Percentiles rank a stretch among this genome's conserved stretches.
Conservation (phyloP, 1,284 basidiomycete species). For the Abortiporus biennis region DNA sequence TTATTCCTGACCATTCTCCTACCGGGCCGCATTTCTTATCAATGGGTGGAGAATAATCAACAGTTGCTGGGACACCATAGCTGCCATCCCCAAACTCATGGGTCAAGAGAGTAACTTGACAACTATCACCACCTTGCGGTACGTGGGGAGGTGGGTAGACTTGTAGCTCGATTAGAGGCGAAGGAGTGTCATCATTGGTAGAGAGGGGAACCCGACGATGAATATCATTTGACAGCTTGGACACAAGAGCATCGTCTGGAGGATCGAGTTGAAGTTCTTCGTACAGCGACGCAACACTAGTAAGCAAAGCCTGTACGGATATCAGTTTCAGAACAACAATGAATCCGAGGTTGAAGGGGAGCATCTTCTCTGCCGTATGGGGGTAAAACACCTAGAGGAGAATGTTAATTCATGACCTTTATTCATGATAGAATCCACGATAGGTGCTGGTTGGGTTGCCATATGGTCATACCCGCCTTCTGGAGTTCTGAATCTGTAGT, state of each 20-base stretch:
- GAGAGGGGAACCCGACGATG: slow-evolving; percentile 28
- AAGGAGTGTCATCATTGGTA: slow-evolving; percentile 28
- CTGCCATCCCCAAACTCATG: slow-evolving; percentile 25
- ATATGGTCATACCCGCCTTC: no score
- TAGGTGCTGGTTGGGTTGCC: no score
- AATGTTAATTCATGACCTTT: no score
- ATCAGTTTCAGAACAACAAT: neutral
- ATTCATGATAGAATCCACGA: no score
- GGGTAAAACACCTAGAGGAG: no score
- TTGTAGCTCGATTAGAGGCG: slow-evolving; percentile 34
- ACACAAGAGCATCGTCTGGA: neutral
- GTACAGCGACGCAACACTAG: no score
- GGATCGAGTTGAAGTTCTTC: slow-evolving; percentile 13
- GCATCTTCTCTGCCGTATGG: no score
- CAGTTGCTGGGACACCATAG: slow-evolving; percentile 8
- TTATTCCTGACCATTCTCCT: slow-evolving; percentile 64
- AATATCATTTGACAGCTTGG: slow-evolving; percentile 7
- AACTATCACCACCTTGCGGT: slow-evolving; percentile 26
- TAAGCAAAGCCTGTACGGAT: slow-evolving; percentile 29
- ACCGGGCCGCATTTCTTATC: slow-evolving; percentile 46
- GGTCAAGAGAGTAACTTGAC: slow-evolving; percentile 29
- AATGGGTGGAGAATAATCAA: slow-evolving; percentile 42
- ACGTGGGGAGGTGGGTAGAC: slow-evolving; percentile 34
- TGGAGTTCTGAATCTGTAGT: no score
- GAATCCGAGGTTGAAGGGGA: no score